Percentiles rank a stretch among this genome's conserved stretches.
Conservation (phyloP, 371 early-diverging fungal species). For the Syncephalis plumigaleata region DNA sequence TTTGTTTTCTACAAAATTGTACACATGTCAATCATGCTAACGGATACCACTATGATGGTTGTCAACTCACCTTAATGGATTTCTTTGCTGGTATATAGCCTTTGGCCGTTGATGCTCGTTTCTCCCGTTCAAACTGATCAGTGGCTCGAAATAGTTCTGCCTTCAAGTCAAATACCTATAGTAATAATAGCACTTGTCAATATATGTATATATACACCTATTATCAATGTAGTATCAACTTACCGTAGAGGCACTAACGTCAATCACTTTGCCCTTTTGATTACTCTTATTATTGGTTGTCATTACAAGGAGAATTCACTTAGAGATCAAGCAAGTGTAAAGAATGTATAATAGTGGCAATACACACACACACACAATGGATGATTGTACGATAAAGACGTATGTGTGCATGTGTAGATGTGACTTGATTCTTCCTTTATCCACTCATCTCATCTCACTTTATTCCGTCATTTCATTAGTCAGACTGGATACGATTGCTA, state of each 20-base stretch:
- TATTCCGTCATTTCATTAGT: too few species aligned
- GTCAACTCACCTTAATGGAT: slow-evolving; percentile 1
- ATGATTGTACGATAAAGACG: too few species aligned
- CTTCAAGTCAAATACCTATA: slow-evolving; percentile 7
- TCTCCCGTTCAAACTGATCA: slow-evolving; percentile 5
- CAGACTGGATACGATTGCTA: too few species aligned
- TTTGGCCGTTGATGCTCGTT: slow-evolving; percentile 2
- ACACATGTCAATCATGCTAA: neutral
- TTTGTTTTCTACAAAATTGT: neutral
- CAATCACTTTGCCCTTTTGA: slow-evolving; percentile 1
- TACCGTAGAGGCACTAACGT: slow-evolving; percentile 7
- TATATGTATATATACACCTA: neutral
- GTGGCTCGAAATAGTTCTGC: slow-evolving; percentile 7
- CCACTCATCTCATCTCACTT: too few species aligned
- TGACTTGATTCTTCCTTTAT: too few species aligned
- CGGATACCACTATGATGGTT: neutral
- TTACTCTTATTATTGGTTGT: too few species aligned
- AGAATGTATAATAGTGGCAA: too few species aligned
- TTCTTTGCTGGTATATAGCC: slow-evolving; percentile 1
- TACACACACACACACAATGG: too few species aligned
- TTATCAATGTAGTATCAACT: neutral
- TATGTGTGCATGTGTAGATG: too few species aligned
- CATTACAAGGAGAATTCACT: too few species aligned
- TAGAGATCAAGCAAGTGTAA: too few species aligned
- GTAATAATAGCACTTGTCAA: neutral